phyloP scores from a whole-genome alignment of 2,329 filamentous ascomycete genomes.

The Colletotrichum euphorbiae region DNA sequence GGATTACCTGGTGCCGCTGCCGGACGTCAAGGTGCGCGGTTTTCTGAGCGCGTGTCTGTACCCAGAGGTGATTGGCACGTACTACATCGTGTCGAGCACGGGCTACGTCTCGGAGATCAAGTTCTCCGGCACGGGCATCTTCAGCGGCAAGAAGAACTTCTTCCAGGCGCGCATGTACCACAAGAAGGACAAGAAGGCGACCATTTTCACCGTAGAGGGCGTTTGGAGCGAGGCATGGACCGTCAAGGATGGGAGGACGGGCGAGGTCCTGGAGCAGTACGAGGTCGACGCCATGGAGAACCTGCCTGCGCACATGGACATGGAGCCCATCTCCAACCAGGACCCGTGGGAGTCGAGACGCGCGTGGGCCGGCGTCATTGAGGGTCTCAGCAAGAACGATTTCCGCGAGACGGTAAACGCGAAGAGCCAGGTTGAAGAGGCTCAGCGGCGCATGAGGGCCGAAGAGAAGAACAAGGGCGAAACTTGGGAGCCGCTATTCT shows the following conservation, averaged over 20 bases:
- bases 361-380: conserved; percentile 83
- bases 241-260: conserved; percentile 48
- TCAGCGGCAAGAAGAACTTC: conserved; percentile 58
- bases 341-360: conserved; percentile 83
- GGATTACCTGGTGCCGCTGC: conserved; percentile 61
- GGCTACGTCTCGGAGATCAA: conserved; percentile 60
- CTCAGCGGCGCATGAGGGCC: conserved; percentile 80
- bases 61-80: conserved; percentile 60
- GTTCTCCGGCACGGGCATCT: conserved; percentile 59
- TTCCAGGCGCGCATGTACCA: conserved; percentile 58
- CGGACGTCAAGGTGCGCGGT: conserved; percentile 60
- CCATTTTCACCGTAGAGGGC: conserved; percentile 40
- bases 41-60: conserved; percentile 61
- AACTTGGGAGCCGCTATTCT: conserved; percentile 56
- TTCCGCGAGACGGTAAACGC: conserved; percentile 77
- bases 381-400: conserved; percentile 78
- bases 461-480: conserved; percentile 67
- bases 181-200: conserved; percentile 50
- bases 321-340: conserved; percentile 72
- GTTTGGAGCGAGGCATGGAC: conserved; percentile 43
- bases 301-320: conserved; percentile 48
- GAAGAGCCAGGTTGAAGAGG: conserved; percentile 85
- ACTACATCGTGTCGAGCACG: conserved; percentile 57
- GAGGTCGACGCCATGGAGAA: conserved; percentile 51
- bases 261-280: conserved; percentile 51